Evolutionary conservation across 2,329 filamentous ascomycete genomes (phyloP).

Genomic region (Lasiodiplodia sp.): DNA sequence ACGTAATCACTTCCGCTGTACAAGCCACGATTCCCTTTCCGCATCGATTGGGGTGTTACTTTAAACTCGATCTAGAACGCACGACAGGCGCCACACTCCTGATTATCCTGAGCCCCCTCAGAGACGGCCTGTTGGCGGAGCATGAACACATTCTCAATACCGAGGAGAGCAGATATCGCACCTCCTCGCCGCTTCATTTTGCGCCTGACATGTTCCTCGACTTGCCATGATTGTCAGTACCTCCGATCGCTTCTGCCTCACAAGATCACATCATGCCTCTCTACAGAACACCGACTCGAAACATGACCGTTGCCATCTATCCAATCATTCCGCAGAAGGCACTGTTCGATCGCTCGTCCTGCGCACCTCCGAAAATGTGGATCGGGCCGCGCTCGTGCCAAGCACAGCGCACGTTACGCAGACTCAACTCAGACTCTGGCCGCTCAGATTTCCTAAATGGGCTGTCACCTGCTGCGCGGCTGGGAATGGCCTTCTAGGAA

Average conservation of each 20-base stretch:
- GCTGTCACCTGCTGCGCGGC: slow-evolving; percentile 10
- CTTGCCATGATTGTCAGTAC: background rate
- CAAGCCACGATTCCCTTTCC: background rate
- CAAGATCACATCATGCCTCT: slow-evolving; percentile 17
- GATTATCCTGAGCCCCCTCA: background rate
- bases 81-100: slow-evolving; percentile 20
- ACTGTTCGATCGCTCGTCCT: background rate
- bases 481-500: slow-evolving; percentile 9
- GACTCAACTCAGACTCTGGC: background rate
- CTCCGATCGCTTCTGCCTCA: background rate
- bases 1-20: background rate
- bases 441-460: background rate
- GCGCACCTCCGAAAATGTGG: background rate
- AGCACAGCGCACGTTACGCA: background rate
- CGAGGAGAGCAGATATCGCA: background rate
- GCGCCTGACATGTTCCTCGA: slow-evolving; percentile 1
- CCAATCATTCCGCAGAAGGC: background rate
- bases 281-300: slow-evolving; percentile 16
- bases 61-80: background rate
- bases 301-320: slow-evolving; percentile 17
- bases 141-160: slow-evolving; percentile 6
- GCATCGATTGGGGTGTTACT: background rate
- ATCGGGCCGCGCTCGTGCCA: slow-evolving; percentile 17
- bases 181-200: slow-evolving; percentile 3
- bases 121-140: background rate